A percentile compares a stretch with the other conserved stretches of the same genome.
phyloP scores from a whole-genome alignment of 2,329 filamentous ascomycete genomes.

The Ophiostoma angusticollis region DNA sequence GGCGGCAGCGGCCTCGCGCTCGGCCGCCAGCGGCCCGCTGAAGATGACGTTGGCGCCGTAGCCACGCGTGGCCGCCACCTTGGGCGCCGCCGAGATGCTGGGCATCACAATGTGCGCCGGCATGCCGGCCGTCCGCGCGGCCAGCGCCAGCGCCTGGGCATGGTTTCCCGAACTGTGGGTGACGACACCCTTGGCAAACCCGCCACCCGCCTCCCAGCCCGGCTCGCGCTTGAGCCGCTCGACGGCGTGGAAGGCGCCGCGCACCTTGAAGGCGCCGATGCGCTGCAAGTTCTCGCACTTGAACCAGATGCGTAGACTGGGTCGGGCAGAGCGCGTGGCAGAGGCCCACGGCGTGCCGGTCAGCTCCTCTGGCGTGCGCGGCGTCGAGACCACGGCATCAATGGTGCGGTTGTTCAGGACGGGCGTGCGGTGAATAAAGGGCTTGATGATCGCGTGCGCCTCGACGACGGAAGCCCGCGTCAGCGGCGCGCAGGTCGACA shows the following conservation, averaged over 20 bases:
- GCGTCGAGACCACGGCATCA: conserved; percentile 58
- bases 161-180: conserved; percentile 94
- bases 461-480: conserved; percentile 57
- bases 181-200: conserved; percentile 57
- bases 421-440: conserved; percentile 71
- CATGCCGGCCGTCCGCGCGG: conserved; percentile 59
- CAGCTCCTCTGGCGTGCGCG: conserved; percentile 32
- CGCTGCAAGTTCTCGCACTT: conserved; percentile 92
- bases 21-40: conserved; percentile 64
- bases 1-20: conserved; percentile 67
- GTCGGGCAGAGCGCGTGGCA: conserved; percentile 39
- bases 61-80: conserved; percentile 68
- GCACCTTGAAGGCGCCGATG: conserved; percentile 83
- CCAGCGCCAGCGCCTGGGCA: conserved; percentile 81
- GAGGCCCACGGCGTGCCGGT: conserved; percentile 3
- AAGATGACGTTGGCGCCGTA: conserved; percentile 73
- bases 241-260: conserved; percentile 82
- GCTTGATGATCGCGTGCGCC: conserved; percentile 61
- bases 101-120: conserved; percentile 91
- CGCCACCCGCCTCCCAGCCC: conserved; percentile 46
- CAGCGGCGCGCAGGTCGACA: conserved; percentile 46
- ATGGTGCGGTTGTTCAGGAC: conserved; percentile 70
- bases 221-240: conserved; percentile 51
- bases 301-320: conserved; percentile 68
- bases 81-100: conserved; percentile 66